These are phyloP conservation scores for Psilocybe mexicana DNA, from an alignment of 1,284 basidiomycete genomes.

Conservation along the genomic window DNA sequence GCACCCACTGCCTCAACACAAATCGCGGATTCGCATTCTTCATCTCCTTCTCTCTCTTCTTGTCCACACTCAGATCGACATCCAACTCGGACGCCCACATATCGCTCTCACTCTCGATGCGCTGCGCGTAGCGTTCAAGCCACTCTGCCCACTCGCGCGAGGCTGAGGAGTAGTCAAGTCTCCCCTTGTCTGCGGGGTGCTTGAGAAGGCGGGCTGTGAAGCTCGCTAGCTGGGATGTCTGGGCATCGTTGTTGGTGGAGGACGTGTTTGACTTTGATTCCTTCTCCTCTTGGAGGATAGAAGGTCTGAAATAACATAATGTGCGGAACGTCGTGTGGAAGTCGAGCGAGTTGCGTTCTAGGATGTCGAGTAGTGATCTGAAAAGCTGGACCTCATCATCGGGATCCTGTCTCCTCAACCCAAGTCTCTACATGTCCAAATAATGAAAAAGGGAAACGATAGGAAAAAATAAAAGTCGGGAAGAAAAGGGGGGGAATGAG, in stretches of 20 bases:
- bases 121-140: conserved; percentile 66
- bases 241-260: background rate
- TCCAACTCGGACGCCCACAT: conserved; percentile 32
- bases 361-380: conserved; percentile 66
- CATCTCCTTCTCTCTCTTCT: conserved; percentile 45
- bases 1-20: conserved; percentile 88
- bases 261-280: background rate
- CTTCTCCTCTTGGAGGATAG: conserved; percentile 30
- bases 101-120: conserved; percentile 57
- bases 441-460: background rate
- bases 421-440: conserved; percentile 61
- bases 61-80: conserved; percentile 39
- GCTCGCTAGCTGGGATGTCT: conserved; percentile 31
- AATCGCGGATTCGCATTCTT: conserved; percentile 80
- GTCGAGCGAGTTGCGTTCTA: conserved; percentile 74
- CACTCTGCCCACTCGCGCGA: conserved; percentile 58
- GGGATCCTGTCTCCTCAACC: conserved; percentile 52
- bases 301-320: conserved; percentile 65
- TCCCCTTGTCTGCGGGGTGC: conserved; percentile 45
- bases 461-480: background rate
- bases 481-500: no score
- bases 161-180: conserved; percentile 44
- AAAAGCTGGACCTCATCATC: conserved; percentile 64
- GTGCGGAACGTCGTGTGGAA: conserved; percentile 82
- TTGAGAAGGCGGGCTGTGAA: conserved; percentile 56